Percentiles rank a stretch among this genome's conserved stretches.
phyloP scores from a whole-genome alignment of 257 asterid species.

The Cynanchum wilfordii region DNA sequence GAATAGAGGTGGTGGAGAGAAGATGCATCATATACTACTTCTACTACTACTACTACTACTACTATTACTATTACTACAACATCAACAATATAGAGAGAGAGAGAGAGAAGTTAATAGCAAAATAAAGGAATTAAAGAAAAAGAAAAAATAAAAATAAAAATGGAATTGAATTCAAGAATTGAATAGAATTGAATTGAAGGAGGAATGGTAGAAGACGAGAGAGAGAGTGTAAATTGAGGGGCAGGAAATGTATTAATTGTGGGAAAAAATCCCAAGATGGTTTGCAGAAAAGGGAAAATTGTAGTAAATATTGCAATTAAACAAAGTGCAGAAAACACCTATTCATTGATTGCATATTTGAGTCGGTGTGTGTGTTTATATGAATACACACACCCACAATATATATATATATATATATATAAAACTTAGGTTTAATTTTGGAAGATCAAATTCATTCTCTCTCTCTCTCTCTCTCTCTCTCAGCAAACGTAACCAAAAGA shows the following conservation, averaged over 20 bases:
- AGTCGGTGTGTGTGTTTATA: slow-evolving; percentile 29
- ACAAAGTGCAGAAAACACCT: slow-evolving; percentile 45
- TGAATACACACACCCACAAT: too few species aligned
- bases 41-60: too few species aligned
- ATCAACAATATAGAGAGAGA: not conserved
- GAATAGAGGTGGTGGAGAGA: slow-evolving; percentile 17
- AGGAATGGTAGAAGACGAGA: slow-evolving; percentile 30
- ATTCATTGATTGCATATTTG: slow-evolving; percentile 53
- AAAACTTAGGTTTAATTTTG: not conserved
- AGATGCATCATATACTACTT: not conserved
- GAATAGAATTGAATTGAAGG: slow-evolving; percentile 3
- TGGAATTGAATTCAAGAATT: not conserved
- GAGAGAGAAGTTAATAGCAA: slow-evolving; percentile 2
- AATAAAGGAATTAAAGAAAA: not conserved
- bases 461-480: not conserved
- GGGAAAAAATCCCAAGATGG: slow-evolving; percentile 47
- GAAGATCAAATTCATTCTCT: not conserved
- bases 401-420: too few species aligned
- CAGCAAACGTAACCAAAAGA: not conserved
- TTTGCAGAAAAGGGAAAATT: slow-evolving; percentile 53
- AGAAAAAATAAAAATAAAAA: not conserved
- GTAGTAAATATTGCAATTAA: slow-evolving; percentile 59
- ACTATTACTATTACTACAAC: too few species aligned
- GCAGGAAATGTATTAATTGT: slow-evolving; percentile 50
- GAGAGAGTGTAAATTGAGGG: slow-evolving; percentile 30